Evolutionary conservation across 177 flowering plant species (phyloP).

Genomic region (Vitis hybrid): DNA sequence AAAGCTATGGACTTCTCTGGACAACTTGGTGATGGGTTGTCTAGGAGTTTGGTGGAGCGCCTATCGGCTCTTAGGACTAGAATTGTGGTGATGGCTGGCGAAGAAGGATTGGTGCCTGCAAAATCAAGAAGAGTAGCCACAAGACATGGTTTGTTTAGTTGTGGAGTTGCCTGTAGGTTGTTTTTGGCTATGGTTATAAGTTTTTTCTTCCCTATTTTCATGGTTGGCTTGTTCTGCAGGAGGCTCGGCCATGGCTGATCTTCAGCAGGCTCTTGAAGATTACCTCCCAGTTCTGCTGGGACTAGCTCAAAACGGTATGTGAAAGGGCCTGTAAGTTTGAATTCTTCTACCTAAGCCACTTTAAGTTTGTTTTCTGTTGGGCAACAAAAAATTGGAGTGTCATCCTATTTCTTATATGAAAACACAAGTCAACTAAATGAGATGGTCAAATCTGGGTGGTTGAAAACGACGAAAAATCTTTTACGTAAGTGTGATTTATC

Average conservation of each 20-base stretch:
- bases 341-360: too few species aligned
- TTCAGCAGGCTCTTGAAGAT: conserved; percentile 89
- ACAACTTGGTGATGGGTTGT: conserved; percentile 56
- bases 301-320: conserved; percentile 80
- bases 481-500: too few species aligned
- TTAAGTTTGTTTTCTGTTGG: too few species aligned
- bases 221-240: conserved; percentile 38
- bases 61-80: conserved; percentile 81
- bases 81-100: conserved; percentile 84
- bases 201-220: too few species aligned
- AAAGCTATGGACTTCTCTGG: conserved; percentile 75
- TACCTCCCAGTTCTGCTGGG: conserved; percentile 93
- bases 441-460: too few species aligned
- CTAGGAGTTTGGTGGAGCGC: conserved; percentile 67
- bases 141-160: conserved; percentile 74
- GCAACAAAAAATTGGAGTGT: too few species aligned
- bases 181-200: background rate
- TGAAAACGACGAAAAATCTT: too few species aligned
- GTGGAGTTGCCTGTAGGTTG: background rate
- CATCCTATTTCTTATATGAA: too few species aligned
- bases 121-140: conserved; percentile 79
- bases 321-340: too few species aligned
- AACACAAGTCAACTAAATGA: too few species aligned
- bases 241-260: conserved; percentile 85
- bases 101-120: conserved; percentile 72